Evolutionary conservation across 352 stramenopile genomes (phyloP).

Genomic region (Globisporangium mamillatum): DNA sequence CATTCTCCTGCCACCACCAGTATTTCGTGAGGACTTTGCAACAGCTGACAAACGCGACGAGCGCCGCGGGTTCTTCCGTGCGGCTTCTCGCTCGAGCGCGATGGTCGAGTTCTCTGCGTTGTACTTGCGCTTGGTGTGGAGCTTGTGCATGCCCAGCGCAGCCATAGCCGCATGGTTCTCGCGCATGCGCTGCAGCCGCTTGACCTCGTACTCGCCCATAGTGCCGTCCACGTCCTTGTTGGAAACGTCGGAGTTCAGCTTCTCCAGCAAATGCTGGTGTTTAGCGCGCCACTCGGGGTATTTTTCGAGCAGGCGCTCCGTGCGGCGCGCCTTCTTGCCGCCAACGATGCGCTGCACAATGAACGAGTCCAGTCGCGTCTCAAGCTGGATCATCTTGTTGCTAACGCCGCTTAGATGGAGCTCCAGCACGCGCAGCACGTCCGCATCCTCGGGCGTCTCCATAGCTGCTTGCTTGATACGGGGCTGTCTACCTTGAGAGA

Average conservation of each 20-base stretch:
- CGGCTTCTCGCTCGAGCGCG: not conserved
- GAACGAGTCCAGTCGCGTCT: not conserved
- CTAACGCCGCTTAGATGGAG: not conserved
- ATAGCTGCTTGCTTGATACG: not conserved
- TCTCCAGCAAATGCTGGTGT: not conserved
- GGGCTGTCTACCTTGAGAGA: too few relatives aligned
- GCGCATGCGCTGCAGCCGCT: conserved; percentile 51
- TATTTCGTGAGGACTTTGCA: not conserved
- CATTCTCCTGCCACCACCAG: not conserved
- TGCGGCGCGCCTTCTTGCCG: not conserved
- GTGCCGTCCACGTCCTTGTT: not conserved
- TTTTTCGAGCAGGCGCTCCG: not conserved
- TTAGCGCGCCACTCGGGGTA: conserved; percentile 1
- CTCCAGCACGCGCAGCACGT: not conserved
- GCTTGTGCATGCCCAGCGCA: conserved; percentile 32
- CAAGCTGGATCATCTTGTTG: not conserved
- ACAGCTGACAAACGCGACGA: conserved; percentile 20
- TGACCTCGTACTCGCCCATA: conserved; percentile 47
- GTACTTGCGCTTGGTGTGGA: conserved; percentile 6
- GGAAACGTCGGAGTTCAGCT: not conserved
- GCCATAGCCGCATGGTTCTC: conserved; percentile 44
- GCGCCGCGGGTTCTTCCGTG: conserved; percentile 19
- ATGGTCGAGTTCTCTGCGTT: too few relatives aligned
- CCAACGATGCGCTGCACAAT: not conserved
- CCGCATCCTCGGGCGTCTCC: not conserved